Base-by-base conservation (phyloP, 1,284 basidiomycete species). In the Malassezia equina region DNA sequence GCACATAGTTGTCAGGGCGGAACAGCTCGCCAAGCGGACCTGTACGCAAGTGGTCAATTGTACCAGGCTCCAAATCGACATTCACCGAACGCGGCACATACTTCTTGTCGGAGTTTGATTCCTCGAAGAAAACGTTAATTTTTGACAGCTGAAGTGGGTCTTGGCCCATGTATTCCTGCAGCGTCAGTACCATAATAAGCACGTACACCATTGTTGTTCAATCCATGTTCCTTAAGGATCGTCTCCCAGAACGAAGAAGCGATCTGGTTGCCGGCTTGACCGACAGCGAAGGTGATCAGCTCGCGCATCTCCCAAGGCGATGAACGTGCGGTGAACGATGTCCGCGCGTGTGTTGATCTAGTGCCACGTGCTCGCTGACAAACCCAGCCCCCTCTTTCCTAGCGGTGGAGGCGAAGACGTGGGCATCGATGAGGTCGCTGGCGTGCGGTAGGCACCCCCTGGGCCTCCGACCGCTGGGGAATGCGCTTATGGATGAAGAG, bases 51-150 rank as follows among this genome's bases (percentile, higher is more conserved):
- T 77, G 81, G 68, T 93, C 84, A 71, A 86, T 84, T 15, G 94
- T 91, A 27, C 88, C 87, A n/a, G 84, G 80, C 76, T 95, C 90
- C 49, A 95, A 79, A 78, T 95, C 90, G 67, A 95, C 78, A 71
- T 63, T 61, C 41, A 68, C 44, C 12, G 58, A 47, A 25, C 67
- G 64, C 42, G 73, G 73, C 1, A 75, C 73, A 48, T 59, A 75
- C 54, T 75, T 75, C 48, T 65, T 62, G 51, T 71, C 63, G 32
- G 58, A 51, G 17, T 63, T 67, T 5, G 65, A 64, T 17, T 68
- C 66, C 52, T 73, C 69, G 43, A 75, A 74, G 62, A 75, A 75
- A 46, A 75, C 72, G 39, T 66, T 68, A 39, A 72, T 62, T 41
- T 59, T 63, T 34, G 51, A 54, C 42, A 73, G 62, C 49, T 73